These are phyloP conservation scores for Thalia dealbata DNA, from an alignment of 176 grass and related monocot species.

Conservation along the genomic window DNA sequence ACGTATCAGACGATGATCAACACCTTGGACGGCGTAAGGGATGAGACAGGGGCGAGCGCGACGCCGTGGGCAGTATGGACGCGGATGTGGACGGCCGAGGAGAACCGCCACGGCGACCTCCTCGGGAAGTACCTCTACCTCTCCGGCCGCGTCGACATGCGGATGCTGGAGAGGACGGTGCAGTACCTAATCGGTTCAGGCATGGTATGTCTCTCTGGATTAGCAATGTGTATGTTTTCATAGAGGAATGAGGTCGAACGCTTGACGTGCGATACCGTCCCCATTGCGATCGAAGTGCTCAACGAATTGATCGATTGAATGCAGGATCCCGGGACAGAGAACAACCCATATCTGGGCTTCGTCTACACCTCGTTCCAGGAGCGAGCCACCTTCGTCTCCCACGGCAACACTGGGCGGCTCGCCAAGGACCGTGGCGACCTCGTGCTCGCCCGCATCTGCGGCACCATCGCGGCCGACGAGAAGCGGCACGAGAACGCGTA, in stretches of 20 bases:
- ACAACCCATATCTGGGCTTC: conserved; percentile 87
- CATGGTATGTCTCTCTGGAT: conserved; percentile 39
- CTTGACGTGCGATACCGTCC: neutral
- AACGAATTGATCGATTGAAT: neutral
- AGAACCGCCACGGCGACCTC: conserved; percentile 83
- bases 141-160: conserved; percentile 87
- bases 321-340: conserved; percentile 77
- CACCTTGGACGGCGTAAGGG: conserved; percentile 74
- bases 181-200: conserved; percentile 94
- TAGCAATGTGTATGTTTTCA: neutral
- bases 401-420: conserved; percentile 80
- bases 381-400: conserved; percentile 74
- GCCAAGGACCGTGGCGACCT: conserved; percentile 54
- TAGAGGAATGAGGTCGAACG: neutral
- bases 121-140: conserved; percentile 84
- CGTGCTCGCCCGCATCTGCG: conserved; percentile 63
- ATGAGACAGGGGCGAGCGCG: conserved; percentile 86
- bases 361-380: conserved; percentile 99
- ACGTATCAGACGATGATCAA: conserved; percentile 99
- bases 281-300: neutral
- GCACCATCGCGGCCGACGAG: conserved; percentile 88
- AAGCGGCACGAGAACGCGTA: conserved; percentile 93
- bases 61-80: conserved; percentile 92
- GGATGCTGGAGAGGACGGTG: conserved; percentile 73
- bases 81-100: conserved; percentile 79